Percentiles rank a stretch among this genome's conserved stretches.
These are phyloP conservation scores for Odontarrhena argentea DNA, from an alignment of 345 rosid genomes.

Conservation along the genomic window DNA sequence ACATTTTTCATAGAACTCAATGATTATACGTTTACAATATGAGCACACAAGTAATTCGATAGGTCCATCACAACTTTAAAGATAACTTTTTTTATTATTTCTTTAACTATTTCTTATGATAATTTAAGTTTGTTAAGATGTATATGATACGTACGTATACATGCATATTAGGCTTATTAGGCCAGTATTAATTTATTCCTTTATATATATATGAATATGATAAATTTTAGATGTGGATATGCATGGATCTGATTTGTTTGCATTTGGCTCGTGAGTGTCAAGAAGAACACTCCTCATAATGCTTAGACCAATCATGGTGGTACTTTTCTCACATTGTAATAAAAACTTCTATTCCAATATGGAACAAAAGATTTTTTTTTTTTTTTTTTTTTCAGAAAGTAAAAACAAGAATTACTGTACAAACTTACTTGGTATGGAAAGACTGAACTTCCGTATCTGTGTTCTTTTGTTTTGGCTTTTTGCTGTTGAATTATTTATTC, in stretches of 20 bases:
- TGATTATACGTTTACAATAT: conserved; percentile 39
- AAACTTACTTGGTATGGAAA: conserved; percentile 21
- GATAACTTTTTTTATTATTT: not conserved
- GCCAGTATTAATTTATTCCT: not conserved
- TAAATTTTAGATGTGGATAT: not conserved
- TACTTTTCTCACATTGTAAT: conserved; percentile 24
- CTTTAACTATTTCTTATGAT: not conserved
- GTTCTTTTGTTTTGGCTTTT: conserved; percentile 30
- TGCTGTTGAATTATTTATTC: conserved; percentile 27
- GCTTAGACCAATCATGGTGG: conserved; percentile 22
- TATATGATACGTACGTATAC: not conserved
- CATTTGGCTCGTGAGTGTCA: conserved; percentile 21
- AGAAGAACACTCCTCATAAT: conserved; percentile 9
- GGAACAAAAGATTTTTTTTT: not conserved
- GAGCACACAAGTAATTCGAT: conserved; percentile 38
- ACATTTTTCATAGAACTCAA: conserved; percentile 36
- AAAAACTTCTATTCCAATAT: conserved; percentile 5
- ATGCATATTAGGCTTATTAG: conserved; percentile 1
- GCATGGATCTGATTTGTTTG: conserved; percentile 4
- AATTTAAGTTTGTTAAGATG: not conserved
- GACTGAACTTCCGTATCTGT: conserved; percentile 31
- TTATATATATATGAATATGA: not conserved
- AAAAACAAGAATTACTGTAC: conserved; percentile 32
- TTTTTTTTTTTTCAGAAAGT: conserved; percentile 16
- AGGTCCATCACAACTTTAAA: conserved; percentile 37